Conservation (phyloP, 306 rosid genomes). For the Erythrophleum fordii region DNA sequence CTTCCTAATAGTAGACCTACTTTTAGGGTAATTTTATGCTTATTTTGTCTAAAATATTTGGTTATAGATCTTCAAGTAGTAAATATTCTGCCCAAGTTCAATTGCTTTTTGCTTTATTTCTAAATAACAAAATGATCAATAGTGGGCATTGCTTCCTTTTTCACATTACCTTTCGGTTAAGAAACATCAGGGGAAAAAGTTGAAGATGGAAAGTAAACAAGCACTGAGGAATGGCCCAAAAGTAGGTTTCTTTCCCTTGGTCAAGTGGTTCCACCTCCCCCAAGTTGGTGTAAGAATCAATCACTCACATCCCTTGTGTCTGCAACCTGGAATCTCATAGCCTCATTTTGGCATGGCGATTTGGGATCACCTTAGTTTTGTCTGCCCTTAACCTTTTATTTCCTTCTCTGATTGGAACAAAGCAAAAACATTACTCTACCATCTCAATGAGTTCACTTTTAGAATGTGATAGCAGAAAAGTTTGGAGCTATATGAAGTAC, state of each 20-base stretch:
- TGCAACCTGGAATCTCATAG: constrained; percentile 40
- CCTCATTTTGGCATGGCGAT: background rate
- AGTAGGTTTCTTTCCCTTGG: constrained; percentile 38
- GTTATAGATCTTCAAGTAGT: background rate
- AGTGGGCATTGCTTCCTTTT: background rate
- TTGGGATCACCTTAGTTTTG: background rate
- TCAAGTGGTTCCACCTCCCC: constrained; percentile 36
- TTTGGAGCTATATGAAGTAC: background rate
- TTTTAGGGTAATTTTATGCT: constrained; percentile 4
- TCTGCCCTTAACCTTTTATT: constrained; percentile 5
- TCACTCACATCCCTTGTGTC: background rate
- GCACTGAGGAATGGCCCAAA: constrained; percentile 36
- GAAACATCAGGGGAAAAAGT: constrained; percentile 38
- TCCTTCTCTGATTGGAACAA: background rate
- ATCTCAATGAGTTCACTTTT: background rate
- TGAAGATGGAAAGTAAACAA: constrained; percentile 42
- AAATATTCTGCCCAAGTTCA: constrained; percentile 24
- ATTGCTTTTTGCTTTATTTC: background rate
- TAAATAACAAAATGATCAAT: background rate
- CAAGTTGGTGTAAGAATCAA: constrained; percentile 32
- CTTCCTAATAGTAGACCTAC: background rate
- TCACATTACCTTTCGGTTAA: constrained; percentile 39
- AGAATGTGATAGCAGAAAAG: background rate
- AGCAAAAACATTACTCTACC: background rate
- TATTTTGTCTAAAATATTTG: background rate